Base-by-base conservation (phyloP, 495 filamentous ascomycete genomes). In the Neurospora sp. region DNA sequence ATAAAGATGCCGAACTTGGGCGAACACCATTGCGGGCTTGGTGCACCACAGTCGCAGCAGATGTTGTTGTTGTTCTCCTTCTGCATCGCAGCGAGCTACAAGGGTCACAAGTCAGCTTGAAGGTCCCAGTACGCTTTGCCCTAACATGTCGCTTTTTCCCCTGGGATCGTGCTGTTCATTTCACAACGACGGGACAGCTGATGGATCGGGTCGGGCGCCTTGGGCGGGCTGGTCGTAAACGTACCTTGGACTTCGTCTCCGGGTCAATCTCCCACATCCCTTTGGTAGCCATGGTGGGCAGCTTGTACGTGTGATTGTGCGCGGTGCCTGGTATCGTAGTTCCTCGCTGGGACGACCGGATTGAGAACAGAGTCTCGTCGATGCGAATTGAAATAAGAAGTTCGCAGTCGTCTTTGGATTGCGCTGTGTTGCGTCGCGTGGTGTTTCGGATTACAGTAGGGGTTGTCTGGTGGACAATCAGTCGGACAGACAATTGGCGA, bases 231-330 rank as follows among this genome's bases (percentile, higher is more conserved):
- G 46, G 20, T 54, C 4, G 14, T 42, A n/a, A n/a, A 72, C 78
- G 10, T 85, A 97, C 94, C 90, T 97, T 97, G 77, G 90, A 91
- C 84, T 92, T 90, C 41, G 94, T 97, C 85, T 97, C 95, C 23
- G 95, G 95, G 84, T 98, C 95, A 75, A 98, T 94, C 82, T 98
- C 95, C 95, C 95, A 98, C 93, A 96, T 95, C 79, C 83, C 86
- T 73, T 85, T 86, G 71, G 85, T 82, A 41, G 84, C 81, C 84
- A 86, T 86, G 70, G 75, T 69, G 74, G 72, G 76, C 70, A 72
- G 23, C 54, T 62, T 62, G 12, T 62, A 35, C 27, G 54, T 62
- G 54, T 16, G 1, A 62, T 35, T 31, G 27, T 14, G 54, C 11
- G 54, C 12, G 6, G 11, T 31, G 54, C 27, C 54, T 31, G 23